A percentile compares a stretch with the other conserved stretches of the same genome.
Evolutionary conservation across 2,329 filamentous ascomycete genomes (phyloP).

Genomic region (Tolypocladium inflatum): DNA sequence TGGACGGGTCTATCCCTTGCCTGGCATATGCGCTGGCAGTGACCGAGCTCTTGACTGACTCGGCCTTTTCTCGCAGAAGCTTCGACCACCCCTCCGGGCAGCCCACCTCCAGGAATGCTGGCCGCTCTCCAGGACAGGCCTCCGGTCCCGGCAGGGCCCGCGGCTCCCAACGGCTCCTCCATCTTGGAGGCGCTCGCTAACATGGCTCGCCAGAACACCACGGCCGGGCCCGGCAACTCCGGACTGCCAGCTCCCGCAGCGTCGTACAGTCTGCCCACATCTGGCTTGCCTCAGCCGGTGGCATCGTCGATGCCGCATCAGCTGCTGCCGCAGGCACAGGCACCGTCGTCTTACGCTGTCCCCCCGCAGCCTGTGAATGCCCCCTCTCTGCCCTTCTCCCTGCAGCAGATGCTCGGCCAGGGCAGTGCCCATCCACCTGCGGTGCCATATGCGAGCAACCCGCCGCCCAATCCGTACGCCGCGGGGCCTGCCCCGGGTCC

Average conservation of each 20-base stretch:
- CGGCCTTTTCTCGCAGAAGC: slow-evolving; percentile 34
- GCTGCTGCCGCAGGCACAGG: slow-evolving; percentile 16
- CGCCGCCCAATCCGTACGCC: slow-evolving; percentile 16
- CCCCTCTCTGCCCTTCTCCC: slow-evolving; percentile 33
- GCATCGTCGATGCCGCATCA: slow-evolving; percentile 18
- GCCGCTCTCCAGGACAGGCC: slow-evolving; percentile 25
- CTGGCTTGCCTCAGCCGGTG: slow-evolving; percentile 20
- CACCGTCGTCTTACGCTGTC: slow-evolving; percentile 27
- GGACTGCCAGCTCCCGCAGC: slow-evolving; percentile 30
- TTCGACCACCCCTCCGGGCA: slow-evolving; percentile 64
- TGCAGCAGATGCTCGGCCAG: slow-evolving; percentile 25
- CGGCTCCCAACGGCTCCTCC: slow-evolving; percentile 39
- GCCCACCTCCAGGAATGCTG: slow-evolving; percentile 39
- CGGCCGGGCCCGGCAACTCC: slow-evolving; percentile 31
- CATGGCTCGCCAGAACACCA: slow-evolving; percentile 65
- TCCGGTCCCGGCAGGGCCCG: slow-evolving; percentile 27
- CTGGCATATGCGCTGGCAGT: background rate
- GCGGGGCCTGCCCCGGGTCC: slow-evolving; percentile 24
- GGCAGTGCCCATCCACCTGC: slow-evolving; percentile 19
- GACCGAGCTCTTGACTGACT: background rate
- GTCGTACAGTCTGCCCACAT: slow-evolving; percentile 27
- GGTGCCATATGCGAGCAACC: slow-evolving; percentile 10
- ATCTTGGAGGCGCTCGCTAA: slow-evolving; percentile 74
- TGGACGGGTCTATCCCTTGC: background rate
- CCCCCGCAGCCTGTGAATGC: slow-evolving; percentile 51